Base-by-base conservation (phyloP, 176 grass and related monocot genomes). In the Canna indica region DNA sequence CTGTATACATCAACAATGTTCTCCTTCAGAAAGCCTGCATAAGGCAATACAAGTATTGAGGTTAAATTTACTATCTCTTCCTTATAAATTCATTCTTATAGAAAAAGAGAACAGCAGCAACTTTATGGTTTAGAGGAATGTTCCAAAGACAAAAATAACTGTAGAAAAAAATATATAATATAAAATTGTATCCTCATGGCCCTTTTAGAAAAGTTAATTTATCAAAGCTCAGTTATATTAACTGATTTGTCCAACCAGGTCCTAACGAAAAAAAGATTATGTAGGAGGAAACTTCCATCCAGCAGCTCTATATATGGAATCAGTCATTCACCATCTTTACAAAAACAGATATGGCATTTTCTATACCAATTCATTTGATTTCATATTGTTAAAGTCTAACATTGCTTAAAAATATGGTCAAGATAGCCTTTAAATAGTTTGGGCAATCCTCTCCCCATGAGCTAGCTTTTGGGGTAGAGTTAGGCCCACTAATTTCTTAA, bases 11-110 rank as follows among this genome's bases (percentile, higher is more conserved):
- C 88, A 58, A 1, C 63, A 31, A 91, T 10, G 57, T 75, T 85
- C 73, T 97, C 93, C 75, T 83, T 83, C 68, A 97, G 84, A 70
- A 81, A 92, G 77, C 73, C 93, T 96, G 84, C 67, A 70, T 26
- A 66, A 80, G 12, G 46, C 25, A n/a, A n/a, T n/a, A 59, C 75
- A 47, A 81, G 29, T 73, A 48, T 45, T 80, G 28, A 61, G 61
- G 71, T 50, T 45, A 75, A 69, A 53, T 13, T 13, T 53, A 52
- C 34, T 64, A 72, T 27, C 13, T 52, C 41, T 34, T 28, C n/a
- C 62, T 10, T 54, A 71, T 47, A 64, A 67, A 27, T 67, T 78
- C 35, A 60, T 6, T 61, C 36, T 3, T 38, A 7, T 44, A 44
- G 2, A 10, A 44, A n/a, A 11, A 44, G 41, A 44, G 41, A 44